phyloP scores from a whole-genome alignment of 345 rosid genomes.

The Eucalyptus albens region DNA sequence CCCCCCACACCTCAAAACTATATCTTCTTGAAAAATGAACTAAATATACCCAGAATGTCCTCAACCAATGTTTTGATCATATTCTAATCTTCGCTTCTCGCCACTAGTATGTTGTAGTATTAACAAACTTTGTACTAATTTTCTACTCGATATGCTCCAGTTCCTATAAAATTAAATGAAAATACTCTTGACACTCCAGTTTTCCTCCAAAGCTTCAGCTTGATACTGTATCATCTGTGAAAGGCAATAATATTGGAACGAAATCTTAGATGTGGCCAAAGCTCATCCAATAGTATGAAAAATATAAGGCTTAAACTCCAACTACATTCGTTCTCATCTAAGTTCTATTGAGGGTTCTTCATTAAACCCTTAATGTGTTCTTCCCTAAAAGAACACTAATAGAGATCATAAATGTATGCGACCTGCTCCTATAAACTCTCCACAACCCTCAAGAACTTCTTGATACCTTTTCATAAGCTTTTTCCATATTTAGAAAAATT shows the following conservation, averaged over 20 bases:
- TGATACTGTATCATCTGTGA: background rate
- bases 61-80: background rate
- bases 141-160: background rate
- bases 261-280: background rate
- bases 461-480: background rate
- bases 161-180: background rate
- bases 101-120: background rate
- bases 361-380: background rate
- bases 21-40: background rate
- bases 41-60: background rate
- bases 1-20: background rate
- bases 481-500: background rate
- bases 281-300: background rate
- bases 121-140: background rate
- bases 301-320: background rate
- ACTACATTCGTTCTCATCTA: background rate
- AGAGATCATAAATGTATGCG: background rate
- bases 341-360: background rate
- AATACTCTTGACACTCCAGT: background rate
- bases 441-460: background rate
- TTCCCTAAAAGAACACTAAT: background rate
- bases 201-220: background rate
- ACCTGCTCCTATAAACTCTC: background rate
- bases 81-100: background rate
- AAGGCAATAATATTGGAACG: background rate